A percentile compares a stretch with the other conserved stretches of the same genome.
Conservation (phyloP, 805 yeast species). For the Barnettozyma wickerhamii region DNA sequence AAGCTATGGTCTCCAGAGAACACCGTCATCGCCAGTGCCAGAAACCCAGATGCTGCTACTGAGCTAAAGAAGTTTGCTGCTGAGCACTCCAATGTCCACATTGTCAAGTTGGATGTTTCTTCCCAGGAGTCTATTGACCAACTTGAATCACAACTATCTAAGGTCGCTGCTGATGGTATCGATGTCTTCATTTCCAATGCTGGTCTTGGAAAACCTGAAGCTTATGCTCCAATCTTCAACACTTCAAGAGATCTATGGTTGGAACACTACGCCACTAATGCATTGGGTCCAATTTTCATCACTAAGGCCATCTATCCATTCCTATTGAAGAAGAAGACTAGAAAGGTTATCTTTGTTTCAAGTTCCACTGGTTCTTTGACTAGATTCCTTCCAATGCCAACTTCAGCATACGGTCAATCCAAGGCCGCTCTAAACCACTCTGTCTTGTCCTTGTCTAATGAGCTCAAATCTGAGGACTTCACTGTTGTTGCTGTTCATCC, state of each 20-base stretch:
- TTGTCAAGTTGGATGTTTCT: constrained; percentile 10
- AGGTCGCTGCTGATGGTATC: constrained; percentile 11
- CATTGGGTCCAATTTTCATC: constrained; percentile 10
- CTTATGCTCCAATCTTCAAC: neutral
- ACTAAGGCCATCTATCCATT: constrained; percentile 11
- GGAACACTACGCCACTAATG: constrained; percentile 7
- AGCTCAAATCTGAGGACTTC: constrained; percentile 25
- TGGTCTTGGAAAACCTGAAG: constrained; percentile 6
- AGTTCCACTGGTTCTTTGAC: constrained; percentile 21
- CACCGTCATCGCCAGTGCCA: constrained; percentile 2
- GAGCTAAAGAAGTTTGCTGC: constrained; percentile 6
- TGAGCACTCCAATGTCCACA: constrained; percentile 4
- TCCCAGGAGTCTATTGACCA: constrained; percentile 11
- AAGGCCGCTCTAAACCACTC: constrained; percentile 35
- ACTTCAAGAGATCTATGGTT: constrained; percentile 5
- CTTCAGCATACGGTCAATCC: constrained; percentile 32
- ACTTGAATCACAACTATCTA: constrained; percentile 3
- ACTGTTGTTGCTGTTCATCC: constrained; percentile 34
- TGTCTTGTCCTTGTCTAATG: constrained; percentile 24
- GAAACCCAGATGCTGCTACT: neutral
- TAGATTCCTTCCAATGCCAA: constrained; percentile 10
- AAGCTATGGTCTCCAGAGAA: neutral
- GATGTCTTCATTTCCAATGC: constrained; percentile 16
- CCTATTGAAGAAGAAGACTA: constrained; percentile 16
- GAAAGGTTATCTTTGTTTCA: constrained; percentile 27